A percentile compares a stretch with the other conserved stretches of the same genome.
phyloP scores from a whole-genome alignment of 768 basidiomycete species.

The Mycena metata region DNA sequence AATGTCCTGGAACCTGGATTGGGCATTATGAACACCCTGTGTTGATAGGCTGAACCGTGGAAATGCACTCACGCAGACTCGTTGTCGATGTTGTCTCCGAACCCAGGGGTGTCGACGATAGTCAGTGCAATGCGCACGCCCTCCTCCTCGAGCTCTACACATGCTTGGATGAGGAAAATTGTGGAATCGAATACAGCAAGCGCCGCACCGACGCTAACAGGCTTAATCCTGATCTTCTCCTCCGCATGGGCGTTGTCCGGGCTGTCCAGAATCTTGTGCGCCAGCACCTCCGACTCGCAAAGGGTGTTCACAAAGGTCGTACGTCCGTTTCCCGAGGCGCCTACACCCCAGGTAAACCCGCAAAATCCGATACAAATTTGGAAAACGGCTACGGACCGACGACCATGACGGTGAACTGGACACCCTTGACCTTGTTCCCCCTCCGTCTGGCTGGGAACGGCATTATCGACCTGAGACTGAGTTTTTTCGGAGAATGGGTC shows the following conservation, averaged over 20 bases:
- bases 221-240: constrained; percentile 83
- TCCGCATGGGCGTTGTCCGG: constrained; percentile 85
- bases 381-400: constrained; percentile 66
- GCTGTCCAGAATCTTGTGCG: constrained; percentile 73
- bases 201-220: constrained; percentile 80
- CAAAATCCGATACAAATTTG: not conserved
- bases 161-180: constrained; percentile 6
- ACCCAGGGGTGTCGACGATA: constrained; percentile 93
- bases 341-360: constrained; percentile 50
- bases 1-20: constrained; percentile 87
- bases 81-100: constrained; percentile 93
- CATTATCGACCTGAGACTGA: constrained; percentile 54
- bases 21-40: constrained; percentile 8
- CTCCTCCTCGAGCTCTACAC: constrained; percentile 89
- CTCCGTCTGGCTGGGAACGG: constrained; percentile 65
- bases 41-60: constrained; percentile 6
- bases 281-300: constrained; percentile 82
- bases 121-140: constrained; percentile 91
- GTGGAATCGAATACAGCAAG: not conserved
- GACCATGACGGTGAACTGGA: constrained; percentile 91
- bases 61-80: constrained; percentile 76
- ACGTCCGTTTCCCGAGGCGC: constrained; percentile 88
- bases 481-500: constrained; percentile 48
- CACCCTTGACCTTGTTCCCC: constrained; percentile 89
- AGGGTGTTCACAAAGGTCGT: constrained; percentile 96